phyloP scores from a whole-genome alignment of 192 early-diverging fungal genomes.

The Backusella psychrophila region DNA sequence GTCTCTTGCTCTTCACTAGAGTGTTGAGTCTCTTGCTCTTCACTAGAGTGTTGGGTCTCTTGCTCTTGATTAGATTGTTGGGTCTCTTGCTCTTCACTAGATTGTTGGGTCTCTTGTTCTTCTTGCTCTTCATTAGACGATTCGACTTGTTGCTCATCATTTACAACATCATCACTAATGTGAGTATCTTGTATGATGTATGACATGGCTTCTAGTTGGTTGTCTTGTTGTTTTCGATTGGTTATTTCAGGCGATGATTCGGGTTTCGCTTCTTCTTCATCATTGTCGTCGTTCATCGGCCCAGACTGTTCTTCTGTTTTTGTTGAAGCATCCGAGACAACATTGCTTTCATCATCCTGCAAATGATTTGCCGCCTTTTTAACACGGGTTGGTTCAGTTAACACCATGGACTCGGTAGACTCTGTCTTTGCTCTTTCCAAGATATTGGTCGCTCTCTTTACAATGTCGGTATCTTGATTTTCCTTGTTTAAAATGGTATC shows the following conservation, averaged over 20 bases:
- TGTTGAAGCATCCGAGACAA: not conserved
- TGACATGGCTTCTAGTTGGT: not conserved
- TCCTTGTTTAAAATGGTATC: not conserved
- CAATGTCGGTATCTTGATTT: constrained; percentile 12
- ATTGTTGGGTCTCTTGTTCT: too few relatives aligned
- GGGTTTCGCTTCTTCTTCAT: not conserved
- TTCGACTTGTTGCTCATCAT: too few relatives aligned
- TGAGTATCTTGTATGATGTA: not conserved
- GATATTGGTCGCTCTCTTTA: constrained; percentile 5
- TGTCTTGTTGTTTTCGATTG: not conserved
- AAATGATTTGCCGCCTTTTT: not conserved
- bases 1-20: too few relatives aligned
- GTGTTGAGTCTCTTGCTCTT: too few relatives aligned
- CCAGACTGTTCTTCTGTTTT: not conserved
- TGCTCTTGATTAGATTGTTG: too few relatives aligned
- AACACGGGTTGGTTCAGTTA: not conserved
- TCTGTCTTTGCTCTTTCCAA: constrained; percentile 2
- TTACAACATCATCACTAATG: too few relatives aligned
- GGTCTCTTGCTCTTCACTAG: too few relatives aligned
- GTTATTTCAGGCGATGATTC: not conserved
- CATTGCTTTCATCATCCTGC: not conserved
- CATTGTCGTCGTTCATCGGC: not conserved
- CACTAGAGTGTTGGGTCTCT: too few relatives aligned
- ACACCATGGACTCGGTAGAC: not conserved
- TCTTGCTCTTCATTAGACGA: too few relatives aligned